Evolutionary conservation across 257 asterid species (phyloP).

Genomic region (Solanum phureja): DNA sequence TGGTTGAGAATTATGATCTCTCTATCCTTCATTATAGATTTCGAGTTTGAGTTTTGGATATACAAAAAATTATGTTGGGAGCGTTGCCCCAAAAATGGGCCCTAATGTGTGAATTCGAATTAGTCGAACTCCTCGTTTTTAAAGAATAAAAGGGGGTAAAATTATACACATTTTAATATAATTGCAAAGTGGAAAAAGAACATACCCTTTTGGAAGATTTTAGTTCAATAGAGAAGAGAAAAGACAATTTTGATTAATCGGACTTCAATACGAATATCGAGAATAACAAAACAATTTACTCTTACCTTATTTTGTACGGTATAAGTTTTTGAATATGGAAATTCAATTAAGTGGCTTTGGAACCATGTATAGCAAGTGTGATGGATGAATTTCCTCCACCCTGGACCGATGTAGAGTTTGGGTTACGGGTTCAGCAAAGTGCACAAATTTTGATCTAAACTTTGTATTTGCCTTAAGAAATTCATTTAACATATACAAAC

Average conservation of each 20-base stretch:
- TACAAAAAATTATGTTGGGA: not conserved
- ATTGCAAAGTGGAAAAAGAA: too few relatives aligned
- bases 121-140: too few relatives aligned
- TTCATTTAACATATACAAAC: too few relatives aligned
- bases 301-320: too few relatives aligned
- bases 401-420: not conserved
- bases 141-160: too few relatives aligned
- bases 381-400: not conserved
- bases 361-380: not conserved
- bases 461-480: not conserved
- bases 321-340: too few relatives aligned
- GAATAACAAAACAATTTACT: too few relatives aligned
- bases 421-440: not conserved
- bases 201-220: too few relatives aligned
- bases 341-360: too few relatives aligned
- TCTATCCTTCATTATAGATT: accelerated
- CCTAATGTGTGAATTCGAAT: not conserved
- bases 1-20: accelerated
- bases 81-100: not conserved
- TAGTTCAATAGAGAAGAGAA: too few relatives aligned
- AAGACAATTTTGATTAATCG: too few relatives aligned
- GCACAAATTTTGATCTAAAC: not conserved
- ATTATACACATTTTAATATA: too few relatives aligned
- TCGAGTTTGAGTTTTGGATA: not conserved
- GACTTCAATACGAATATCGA: not conserved